phyloP scores from a whole-genome alignment of 768 basidiomycete species.

The Tylopilus rubrobrunneus region DNA sequence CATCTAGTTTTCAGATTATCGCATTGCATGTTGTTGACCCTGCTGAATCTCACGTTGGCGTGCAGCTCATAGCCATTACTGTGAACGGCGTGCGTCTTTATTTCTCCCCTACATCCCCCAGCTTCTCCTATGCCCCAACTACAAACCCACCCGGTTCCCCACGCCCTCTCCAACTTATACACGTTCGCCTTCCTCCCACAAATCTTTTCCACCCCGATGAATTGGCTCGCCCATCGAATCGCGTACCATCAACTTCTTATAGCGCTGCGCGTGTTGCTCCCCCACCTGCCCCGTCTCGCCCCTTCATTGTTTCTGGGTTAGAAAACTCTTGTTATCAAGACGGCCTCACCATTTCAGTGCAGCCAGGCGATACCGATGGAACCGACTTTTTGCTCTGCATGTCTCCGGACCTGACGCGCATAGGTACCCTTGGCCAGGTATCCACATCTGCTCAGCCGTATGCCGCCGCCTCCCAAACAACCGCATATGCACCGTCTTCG shows the following conservation, averaged over 20 bases:
- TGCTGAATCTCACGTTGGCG: conserved; percentile 60
- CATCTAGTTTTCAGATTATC: conserved; percentile 66
- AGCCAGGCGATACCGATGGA: conserved; percentile 69
- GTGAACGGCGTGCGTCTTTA: conserved; percentile 81
- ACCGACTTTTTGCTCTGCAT: conserved; percentile 73
- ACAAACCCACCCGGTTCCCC: conserved; percentile 25
- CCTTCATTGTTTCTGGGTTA: conserved; percentile 55
- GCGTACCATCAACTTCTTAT: conserved; percentile 42
- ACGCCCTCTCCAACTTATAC: conserved; percentile 58
- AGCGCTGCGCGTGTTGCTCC: conserved; percentile 41
- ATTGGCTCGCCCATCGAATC: conserved; percentile 48
- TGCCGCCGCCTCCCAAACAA: conserved; percentile 31
- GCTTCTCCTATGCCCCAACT: conserved; percentile 45
- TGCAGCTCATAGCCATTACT: conserved; percentile 80
- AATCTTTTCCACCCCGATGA: conserved; percentile 78
- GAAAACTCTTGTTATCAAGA: conserved; percentile 63
- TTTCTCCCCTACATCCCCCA: conserved; percentile 56
- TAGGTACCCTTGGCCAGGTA: conserved; percentile 67
- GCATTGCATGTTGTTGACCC: conserved; percentile 65
- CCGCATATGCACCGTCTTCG: conserved; percentile 37
- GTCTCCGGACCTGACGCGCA: conserved; percentile 70
- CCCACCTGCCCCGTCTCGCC: conserved; percentile 45
- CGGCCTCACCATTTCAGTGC: conserved; percentile 67
- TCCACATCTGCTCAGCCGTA: conserved; percentile 39
- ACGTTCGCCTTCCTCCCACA: conserved; percentile 75